These are phyloP conservation scores for Multifurca ochricompacta DNA, from an alignment of 768 basidiomycete species.

Conservation along the genomic window DNA sequence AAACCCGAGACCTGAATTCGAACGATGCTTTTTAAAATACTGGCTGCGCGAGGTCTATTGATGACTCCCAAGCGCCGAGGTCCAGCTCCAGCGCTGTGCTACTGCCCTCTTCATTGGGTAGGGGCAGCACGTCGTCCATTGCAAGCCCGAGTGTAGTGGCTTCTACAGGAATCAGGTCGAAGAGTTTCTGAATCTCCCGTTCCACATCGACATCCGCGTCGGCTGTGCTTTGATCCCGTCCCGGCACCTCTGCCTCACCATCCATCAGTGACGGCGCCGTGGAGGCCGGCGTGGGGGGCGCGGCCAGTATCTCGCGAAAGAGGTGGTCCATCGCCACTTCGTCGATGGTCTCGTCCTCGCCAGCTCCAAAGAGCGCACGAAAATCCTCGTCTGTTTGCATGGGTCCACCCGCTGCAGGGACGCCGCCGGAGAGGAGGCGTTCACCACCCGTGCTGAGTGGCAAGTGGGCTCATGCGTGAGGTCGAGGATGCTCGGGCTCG, in stretches of 20 bases:
- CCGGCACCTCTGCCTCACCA: constrained; percentile 23
- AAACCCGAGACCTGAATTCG: background rate
- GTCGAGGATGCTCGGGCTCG: constrained; percentile 28
- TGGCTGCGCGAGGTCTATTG: constrained; percentile 17
- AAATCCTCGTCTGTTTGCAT: constrained; percentile 24
- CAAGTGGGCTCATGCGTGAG: constrained; percentile 63
- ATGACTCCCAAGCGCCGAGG: constrained; percentile 21
- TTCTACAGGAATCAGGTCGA: constrained; percentile 43
- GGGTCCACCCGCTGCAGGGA: constrained; percentile 92
- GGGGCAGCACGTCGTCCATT: background rate
- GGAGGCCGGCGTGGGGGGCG: constrained; percentile 33
- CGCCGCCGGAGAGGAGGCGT: constrained; percentile 56
- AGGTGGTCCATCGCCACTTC: constrained; percentile 60
- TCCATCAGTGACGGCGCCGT: constrained; percentile 28
- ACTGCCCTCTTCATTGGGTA: constrained; percentile 20
- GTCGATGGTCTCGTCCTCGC: constrained; percentile 34
- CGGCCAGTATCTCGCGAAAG: constrained; percentile 61
- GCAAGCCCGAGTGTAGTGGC: constrained; percentile 24
- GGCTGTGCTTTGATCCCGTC: constrained; percentile 10
- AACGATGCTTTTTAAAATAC: constrained; percentile 22
- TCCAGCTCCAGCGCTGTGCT: constrained; percentile 29
- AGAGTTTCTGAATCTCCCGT: constrained; percentile 53
- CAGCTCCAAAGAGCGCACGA: constrained; percentile 17
- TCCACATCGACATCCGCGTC: constrained; percentile 26
- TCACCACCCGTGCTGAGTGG: constrained; percentile 99